These are phyloP conservation scores for Cystobasidium tubakii DNA, from an alignment of 768 basidiomycete species.

Conservation along the genomic window DNA sequence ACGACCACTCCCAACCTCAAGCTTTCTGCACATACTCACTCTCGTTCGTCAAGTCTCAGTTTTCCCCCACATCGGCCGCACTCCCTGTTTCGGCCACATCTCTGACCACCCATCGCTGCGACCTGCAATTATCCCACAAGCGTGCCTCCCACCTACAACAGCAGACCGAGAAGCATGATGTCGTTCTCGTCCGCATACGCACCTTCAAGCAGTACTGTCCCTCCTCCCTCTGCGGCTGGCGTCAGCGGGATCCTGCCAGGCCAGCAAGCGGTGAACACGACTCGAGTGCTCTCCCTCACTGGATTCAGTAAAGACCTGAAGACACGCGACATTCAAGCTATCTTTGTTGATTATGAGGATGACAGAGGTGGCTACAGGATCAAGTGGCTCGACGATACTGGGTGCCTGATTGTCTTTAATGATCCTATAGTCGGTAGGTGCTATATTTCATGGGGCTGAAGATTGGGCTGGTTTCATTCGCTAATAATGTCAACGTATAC, in stretches of 20 bases:
- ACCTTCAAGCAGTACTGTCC: slow-evolving; percentile 21
- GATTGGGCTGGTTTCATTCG: too few relatives aligned
- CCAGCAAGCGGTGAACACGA: slow-evolving; percentile 48
- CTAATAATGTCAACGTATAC: neutral
- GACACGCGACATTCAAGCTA: slow-evolving; percentile 88
- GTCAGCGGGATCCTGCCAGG: slow-evolving; percentile 28
- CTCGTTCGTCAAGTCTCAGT: too few relatives aligned
- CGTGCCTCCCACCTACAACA: neutral
- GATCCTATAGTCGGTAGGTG: slow-evolving; percentile 81
- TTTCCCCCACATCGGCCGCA: neutral
- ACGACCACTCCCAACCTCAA: neutral
- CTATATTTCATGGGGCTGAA: neutral
- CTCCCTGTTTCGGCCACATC: neutral
- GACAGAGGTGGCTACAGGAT: slow-evolving; percentile 91
- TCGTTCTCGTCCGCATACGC: slow-evolving; percentile 5
- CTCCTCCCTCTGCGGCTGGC: slow-evolving; percentile 31
- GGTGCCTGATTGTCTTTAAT: slow-evolving; percentile 85
- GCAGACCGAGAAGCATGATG: neutral
- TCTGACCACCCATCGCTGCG: neutral
- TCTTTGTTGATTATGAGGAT: slow-evolving; percentile 82
- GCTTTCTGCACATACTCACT: too few relatives aligned
- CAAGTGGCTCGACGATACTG: slow-evolving; percentile 97
- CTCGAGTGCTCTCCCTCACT: slow-evolving; percentile 84
- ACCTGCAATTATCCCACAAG: neutral
- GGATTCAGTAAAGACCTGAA: slow-evolving; percentile 93